These are phyloP conservation scores for Scedosporium dehoogii DNA, from an alignment of 2,329 filamentous ascomycete genomes.

Conservation along the genomic window DNA sequence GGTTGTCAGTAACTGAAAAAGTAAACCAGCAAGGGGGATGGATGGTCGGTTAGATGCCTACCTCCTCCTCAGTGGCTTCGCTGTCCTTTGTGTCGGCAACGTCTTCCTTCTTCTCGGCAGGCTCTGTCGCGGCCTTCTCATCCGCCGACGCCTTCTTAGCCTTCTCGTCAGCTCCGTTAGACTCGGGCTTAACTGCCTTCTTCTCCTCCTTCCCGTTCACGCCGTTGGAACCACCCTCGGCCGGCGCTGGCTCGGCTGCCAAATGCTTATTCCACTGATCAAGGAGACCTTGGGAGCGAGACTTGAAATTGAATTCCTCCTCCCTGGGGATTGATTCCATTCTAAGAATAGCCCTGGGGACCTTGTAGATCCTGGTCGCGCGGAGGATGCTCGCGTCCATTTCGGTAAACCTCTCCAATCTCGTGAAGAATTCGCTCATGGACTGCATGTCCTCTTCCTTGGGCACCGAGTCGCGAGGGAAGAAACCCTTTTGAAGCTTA, in stretches of 20 bases:
- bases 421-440: constrained; percentile 68
- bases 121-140: constrained; percentile 22
- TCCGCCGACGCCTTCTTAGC: constrained; percentile 19
- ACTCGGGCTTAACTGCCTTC: constrained; percentile 21
- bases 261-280: constrained; percentile 82
- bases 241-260: constrained; percentile 41
- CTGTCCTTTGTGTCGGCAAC: constrained; percentile 20
- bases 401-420: constrained; percentile 70
- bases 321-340: constrained; percentile 77
- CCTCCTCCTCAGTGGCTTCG: constrained; percentile 22
- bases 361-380: constrained; percentile 95
- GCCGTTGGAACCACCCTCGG: constrained; percentile 29
- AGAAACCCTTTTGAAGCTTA: constrained; percentile 87
- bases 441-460: constrained; percentile 73
- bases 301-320: constrained; percentile 81
- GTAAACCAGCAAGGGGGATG: neutral
- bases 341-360: constrained; percentile 89
- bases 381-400: constrained; percentile 85
- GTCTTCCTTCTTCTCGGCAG: constrained; percentile 25
- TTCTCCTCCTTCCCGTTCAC: constrained; percentile 38
- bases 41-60: neutral
- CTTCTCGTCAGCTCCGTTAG: constrained; percentile 29
- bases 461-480: constrained; percentile 75
- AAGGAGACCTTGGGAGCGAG: constrained; percentile 69
- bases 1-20: neutral